A percentile compares a stretch with the other conserved stretches of the same genome.
These are phyloP conservation scores for Corchorus capsularis DNA, from an alignment of 345 rosid genomes.

Conservation along the genomic window DNA sequence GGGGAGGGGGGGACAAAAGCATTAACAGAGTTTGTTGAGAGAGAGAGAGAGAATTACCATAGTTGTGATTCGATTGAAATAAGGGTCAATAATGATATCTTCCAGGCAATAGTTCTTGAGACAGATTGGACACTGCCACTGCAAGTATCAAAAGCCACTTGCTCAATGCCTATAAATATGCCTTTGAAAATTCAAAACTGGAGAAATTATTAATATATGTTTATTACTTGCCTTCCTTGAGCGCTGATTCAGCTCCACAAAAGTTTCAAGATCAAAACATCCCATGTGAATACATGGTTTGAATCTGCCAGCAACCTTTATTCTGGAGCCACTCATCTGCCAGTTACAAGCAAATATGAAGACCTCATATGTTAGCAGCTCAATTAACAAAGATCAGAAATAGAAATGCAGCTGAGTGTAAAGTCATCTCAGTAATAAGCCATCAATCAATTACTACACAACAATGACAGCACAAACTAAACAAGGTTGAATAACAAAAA, in stretches of 20 bases:
- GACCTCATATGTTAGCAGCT: background rate
- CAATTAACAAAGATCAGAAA: background rate
- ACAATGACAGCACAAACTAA: background rate
- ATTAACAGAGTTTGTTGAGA: background rate
- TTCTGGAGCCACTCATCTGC: slow-evolving; percentile 92
- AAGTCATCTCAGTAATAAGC: background rate
- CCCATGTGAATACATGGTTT: slow-evolving; percentile 93
- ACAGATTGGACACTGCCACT: slow-evolving; percentile 99
- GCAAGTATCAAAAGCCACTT: slow-evolving; percentile 35
- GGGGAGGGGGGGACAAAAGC: too few relatives aligned
- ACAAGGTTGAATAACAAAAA: background rate
- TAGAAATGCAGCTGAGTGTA: background rate
- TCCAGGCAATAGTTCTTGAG: slow-evolving; percentile 86
- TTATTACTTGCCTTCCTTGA: slow-evolving; percentile 76
- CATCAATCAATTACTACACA: background rate
- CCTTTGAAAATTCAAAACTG: background rate
- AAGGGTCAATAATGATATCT: slow-evolving; percentile 78
- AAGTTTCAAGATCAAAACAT: slow-evolving; percentile 89
- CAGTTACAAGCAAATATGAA: background rate
- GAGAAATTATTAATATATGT: background rate
- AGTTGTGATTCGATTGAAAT: slow-evolving; percentile 76
- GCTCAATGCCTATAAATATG: slow-evolving; percentile 13
- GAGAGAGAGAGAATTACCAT: slow-evolving; percentile 42
- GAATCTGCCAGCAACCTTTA: slow-evolving; percentile 94
- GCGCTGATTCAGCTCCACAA: slow-evolving; percentile 90